Percentiles rank a stretch among this genome's conserved stretches.
Evolutionary conservation across 202 grass and related monocot genomes (phyloP).

Genomic region (Dendrocalamus latiflorus): DNA sequence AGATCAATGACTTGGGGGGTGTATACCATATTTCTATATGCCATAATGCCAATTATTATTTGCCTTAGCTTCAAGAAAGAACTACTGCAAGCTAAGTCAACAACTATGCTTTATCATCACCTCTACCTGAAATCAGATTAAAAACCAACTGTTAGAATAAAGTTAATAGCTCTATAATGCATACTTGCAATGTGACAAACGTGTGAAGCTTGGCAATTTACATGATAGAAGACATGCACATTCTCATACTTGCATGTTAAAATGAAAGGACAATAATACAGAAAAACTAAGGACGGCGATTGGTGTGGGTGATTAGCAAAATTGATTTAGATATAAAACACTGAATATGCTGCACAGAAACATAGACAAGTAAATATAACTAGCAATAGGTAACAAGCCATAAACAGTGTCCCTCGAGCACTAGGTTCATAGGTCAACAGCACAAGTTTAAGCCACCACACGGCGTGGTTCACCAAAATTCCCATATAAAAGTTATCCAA

Average conservation of each 20-base stretch:
- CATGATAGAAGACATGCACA: slow-evolving; percentile 8
- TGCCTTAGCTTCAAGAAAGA: slow-evolving; percentile 36
- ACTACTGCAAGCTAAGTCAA: slow-evolving; percentile 45
- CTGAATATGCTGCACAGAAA: neutral
- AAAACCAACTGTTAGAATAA: slow-evolving; percentile 30
- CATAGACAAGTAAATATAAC: neutral
- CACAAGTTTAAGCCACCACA: neutral
- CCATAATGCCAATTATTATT: slow-evolving; percentile 51
- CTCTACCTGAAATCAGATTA: slow-evolving; percentile 48
- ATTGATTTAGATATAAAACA: neutral
- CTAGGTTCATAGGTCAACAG: neutral
- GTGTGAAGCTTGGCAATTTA: neutral
- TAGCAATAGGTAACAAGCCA: neutral
- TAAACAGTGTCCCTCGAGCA: neutral
- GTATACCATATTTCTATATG: slow-evolving; percentile 51
- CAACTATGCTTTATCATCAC: slow-evolving; percentile 47
- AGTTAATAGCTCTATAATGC: neutral
- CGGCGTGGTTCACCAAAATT: neutral
- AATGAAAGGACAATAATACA: neutral
- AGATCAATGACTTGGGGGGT: slow-evolving; percentile 51
- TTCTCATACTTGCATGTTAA: neutral
- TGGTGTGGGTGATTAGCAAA: neutral
- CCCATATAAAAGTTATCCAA: neutral
- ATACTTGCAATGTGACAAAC: neutral
- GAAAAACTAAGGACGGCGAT: slow-evolving; percentile 14